Evolutionary conservation across 2,329 filamentous ascomycete species (phyloP), one percentile per base, ranked within the genome.

Genomic region (Pezicula radicicola): DNA sequence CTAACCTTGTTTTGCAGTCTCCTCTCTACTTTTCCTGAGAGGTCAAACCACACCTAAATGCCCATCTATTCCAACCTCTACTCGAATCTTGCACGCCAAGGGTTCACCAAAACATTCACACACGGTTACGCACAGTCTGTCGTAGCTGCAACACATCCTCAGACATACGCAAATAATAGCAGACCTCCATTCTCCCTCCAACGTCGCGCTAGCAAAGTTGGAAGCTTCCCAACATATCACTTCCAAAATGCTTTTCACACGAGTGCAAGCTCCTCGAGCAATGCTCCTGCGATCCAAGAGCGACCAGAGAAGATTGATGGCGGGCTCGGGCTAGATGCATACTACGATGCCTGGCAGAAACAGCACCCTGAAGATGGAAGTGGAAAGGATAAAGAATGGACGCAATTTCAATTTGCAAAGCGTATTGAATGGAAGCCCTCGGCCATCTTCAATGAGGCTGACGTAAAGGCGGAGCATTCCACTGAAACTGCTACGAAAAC

Each of bases 81-180:
- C 74, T 79, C 83, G 75, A 86, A 81, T 79, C 89, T 97, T 80
- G 91, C 96, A 84, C 93, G 94, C 80, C 89, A 93, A 82, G 92
- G 90, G 87, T 88, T 97, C 76, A 87, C 90, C 69, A 97, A 97
- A 79, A 91, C 92, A 68, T 88, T 97, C 72, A 93, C 91, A 72
- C 91, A 97, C 83, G 93, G 93, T 75, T 97, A 97, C 82, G 92
- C 92, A 65, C 93, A 97, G 72, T 96, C 92, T 58, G 88, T 97
- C 75, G 91, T 99, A 75, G 94, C 94, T 68, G 93, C 91, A 66
- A 91, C 91, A 59, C 91, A 96, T 58, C 82, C 81, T 51, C 92
- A 87, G 80, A 91, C 85, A 80, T 85, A 76, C 69, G 91, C 83
- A 70, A 83, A 85, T 66, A 90, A 84, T 70, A 84, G 81, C 70